A percentile compares a stretch with the other conserved stretches of the same genome.
These are phyloP conservation scores for Venturia carpophila DNA, from an alignment of 2,329 filamentous ascomycete genomes.

Conservation along the genomic window DNA sequence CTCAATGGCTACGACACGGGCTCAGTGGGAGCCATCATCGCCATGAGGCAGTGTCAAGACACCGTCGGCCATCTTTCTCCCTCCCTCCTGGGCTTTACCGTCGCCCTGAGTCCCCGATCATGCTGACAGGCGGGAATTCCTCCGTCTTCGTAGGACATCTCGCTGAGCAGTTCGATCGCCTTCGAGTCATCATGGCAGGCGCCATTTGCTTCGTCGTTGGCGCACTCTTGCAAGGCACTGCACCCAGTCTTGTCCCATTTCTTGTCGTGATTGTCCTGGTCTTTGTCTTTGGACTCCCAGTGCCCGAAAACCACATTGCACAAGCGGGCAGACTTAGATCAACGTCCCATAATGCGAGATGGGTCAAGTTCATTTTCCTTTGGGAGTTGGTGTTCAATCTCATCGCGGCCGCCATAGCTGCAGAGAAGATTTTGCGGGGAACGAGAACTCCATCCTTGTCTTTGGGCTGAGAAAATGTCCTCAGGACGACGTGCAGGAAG, in stretches of 20 bases:
- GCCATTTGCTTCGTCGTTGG: constrained; percentile 47
- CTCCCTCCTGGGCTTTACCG: constrained; percentile 48
- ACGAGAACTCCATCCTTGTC: neutral
- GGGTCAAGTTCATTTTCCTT: neutral
- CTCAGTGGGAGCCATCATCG: constrained; percentile 52
- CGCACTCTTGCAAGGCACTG: constrained; percentile 44
- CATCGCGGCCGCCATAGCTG: neutral
- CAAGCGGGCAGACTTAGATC: neutral
- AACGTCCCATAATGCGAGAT: constrained; percentile 7
- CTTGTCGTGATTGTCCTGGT: constrained; percentile 45
- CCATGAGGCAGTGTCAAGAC: constrained; percentile 47
- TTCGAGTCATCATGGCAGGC: constrained; percentile 43
- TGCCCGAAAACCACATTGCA: neutral
- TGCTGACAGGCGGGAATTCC: constrained; percentile 48
- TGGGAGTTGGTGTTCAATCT: neutral
- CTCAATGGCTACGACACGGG: constrained; percentile 40
- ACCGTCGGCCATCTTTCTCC: constrained; percentile 46
- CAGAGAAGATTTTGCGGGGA: neutral
- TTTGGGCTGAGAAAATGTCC: neutral
- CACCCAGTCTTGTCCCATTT: constrained; percentile 44
- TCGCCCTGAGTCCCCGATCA: constrained; percentile 53
- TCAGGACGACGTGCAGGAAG: constrained; percentile 7
- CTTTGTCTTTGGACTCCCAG: constrained; percentile 37
- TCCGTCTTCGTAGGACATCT: constrained; percentile 51
- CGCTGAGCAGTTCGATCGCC: constrained; percentile 48